Base-by-base conservation (phyloP, 805 yeast species). In the Kuraishia piskuri region DNA sequence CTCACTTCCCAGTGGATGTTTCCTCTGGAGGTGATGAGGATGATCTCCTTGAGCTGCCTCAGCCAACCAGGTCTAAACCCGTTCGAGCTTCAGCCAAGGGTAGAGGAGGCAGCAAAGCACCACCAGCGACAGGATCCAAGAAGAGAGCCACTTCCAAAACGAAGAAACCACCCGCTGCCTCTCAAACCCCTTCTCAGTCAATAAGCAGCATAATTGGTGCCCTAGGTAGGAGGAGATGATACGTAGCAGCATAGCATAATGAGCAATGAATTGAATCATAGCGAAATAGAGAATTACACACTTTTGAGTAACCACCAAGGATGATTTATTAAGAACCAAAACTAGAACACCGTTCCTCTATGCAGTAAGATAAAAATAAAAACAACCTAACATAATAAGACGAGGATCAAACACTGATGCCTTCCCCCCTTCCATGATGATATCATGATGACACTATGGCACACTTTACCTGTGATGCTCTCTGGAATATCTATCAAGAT, bases 401-500 rank as follows among this genome's bases (percentile, higher is more conserved):
- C 14, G 40, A 12, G 10, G 10, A 10, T 31, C 40, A 31, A 17
- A 10, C 14, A 10, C n/a, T 19, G 46, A 40, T 25, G 9, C 6
- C 31, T 25, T 10, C 6, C 31, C 31, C 6, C 31, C 31, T 10
- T 25, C 31, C 31, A 25, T 10, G 10, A 6, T 25, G 31, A 10
- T 25, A 25, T n/a, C n/a, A n/a, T n/a, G n/a, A n/a, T n/a, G n/a
- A n/a, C n/a, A n/a, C n/a, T n/a, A n/a, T n/a, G n/a, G n/a, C n/a
- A n/a, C n/a, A n/a, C 40, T 31, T n/a, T 25, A 25, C 10, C 9
- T 25, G 10, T 25, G 9, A 25, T 25, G 9, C 10, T 25, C 31
- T 10, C 31, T 25, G 9, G 10, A 25, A 7, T 7, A 25, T 10
- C 31, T 45, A 20, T 49, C 22, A 20, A 49, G 52, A 55, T 62